These are phyloP conservation scores for Botrytis fragariae DNA, from an alignment of 2,329 filamentous ascomycete species.

Conservation along the genomic window DNA sequence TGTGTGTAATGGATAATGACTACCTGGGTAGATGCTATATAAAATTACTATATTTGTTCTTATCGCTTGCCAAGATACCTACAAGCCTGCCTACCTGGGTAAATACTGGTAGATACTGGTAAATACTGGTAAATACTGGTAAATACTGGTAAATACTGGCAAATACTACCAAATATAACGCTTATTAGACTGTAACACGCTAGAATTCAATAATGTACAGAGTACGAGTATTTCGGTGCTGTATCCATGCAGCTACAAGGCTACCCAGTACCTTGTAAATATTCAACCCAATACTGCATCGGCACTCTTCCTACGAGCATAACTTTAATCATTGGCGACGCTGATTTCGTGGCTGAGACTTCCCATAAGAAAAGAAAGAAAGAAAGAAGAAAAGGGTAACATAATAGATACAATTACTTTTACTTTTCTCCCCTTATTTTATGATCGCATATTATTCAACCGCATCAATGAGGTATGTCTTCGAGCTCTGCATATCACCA, in stretches of 20 bases:
- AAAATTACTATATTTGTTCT: slow-evolving; percentile 1
- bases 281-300: neutral
- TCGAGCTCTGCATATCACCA: slow-evolving; percentile 37
- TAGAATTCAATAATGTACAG: neutral
- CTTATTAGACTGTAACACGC: neutral
- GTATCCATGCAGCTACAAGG: neutral
- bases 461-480: slow-evolving; percentile 42
- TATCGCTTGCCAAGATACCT: neutral
- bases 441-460: slow-evolving; percentile 20
- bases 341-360: slow-evolving; percentile 7
- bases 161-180: too few species aligned
- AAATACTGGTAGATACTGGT: too few species aligned
- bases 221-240: neutral
- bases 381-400: neutral
- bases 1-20: neutral
- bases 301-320: neutral
- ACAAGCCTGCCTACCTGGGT: too few species aligned
- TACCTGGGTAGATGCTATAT: too few species aligned
- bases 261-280: neutral
- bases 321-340: neutral
- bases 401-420: neutral
- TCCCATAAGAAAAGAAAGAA: neutral
- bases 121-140: too few species aligned
- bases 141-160: too few species aligned
- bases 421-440: neutral